These are phyloP conservation scores for Auriscalpium microsporum DNA, from an alignment of 768 basidiomycete species.

Conservation along the genomic window DNA sequence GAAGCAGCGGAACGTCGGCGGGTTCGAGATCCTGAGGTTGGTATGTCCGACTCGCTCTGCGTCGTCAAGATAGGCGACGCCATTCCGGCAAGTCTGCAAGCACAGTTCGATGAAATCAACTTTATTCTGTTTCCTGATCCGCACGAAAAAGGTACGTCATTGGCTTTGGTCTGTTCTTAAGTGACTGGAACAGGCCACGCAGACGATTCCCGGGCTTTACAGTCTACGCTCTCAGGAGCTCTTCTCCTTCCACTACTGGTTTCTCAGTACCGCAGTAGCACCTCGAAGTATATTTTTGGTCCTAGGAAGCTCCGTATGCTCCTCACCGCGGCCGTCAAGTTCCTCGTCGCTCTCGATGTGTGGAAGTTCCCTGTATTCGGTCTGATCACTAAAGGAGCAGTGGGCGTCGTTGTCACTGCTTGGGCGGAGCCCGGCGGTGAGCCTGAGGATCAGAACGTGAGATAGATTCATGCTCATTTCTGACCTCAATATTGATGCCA, in stretches of 20 bases:
- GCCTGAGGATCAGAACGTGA: neutral
- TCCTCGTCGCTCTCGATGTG: neutral
- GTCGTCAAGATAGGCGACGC: no score
- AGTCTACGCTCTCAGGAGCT: no score
- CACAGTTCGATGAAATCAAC: no score
- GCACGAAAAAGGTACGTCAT: no score
- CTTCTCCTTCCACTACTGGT: neutral
- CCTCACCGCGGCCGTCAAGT: neutral
- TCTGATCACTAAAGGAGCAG: slow-evolving; percentile 1
- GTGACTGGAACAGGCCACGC: no score
- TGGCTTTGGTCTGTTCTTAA: no score
- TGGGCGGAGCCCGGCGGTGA: neutral
- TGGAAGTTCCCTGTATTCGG: slow-evolving; percentile 3
- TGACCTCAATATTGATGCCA: neutral
- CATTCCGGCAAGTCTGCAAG: no score
- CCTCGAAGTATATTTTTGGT: neutral
- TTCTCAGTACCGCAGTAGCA: neutral
- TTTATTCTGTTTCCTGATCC: no score
- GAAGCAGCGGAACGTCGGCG: no score
- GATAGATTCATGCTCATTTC: neutral
- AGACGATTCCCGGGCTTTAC: no score
- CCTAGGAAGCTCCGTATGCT: neutral
- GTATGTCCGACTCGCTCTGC: no score
- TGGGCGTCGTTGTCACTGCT: neutral
- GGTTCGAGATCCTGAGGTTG: no score